Percentiles rank a stretch among this genome's conserved stretches.
Evolutionary conservation across 2,329 filamentous ascomycete species (phyloP).

Genomic region (Metarhizium anisopliae): DNA sequence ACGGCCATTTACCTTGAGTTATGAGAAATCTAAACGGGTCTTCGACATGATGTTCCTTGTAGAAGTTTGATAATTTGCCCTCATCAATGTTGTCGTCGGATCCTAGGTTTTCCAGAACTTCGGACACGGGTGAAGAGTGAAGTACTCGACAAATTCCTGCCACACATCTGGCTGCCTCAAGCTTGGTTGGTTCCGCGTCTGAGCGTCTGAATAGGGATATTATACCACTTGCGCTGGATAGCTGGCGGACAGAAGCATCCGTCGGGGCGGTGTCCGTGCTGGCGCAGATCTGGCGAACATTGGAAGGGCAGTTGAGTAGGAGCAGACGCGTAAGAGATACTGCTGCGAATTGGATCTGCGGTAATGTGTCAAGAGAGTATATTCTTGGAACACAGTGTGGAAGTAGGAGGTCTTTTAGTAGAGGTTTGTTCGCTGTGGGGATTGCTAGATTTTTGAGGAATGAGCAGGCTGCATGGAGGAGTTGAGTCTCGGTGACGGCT

Average conservation of each 20-base stretch:
- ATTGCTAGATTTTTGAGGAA: conserved; percentile 60
- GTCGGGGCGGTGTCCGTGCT: conserved; percentile 25
- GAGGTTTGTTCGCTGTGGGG: conserved; percentile 42
- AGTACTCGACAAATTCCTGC: conserved; percentile 45
- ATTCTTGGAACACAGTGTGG: conserved; percentile 39
- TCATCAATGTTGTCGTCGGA: neutral
- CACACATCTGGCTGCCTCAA: conserved; percentile 48
- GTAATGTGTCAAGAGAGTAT: conserved; percentile 40
- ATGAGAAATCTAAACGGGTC: conserved; percentile 42
- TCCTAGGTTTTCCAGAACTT: conserved; percentile 19
- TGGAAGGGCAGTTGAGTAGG: conserved; percentile 41
- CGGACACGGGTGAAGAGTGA: conserved; percentile 30
- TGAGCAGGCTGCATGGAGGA: conserved; percentile 47
- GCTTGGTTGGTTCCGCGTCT: conserved; percentile 43
- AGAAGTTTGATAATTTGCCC: conserved; percentile 29
- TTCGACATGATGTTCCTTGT: conserved; percentile 33
- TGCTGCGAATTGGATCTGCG: conserved; percentile 51
- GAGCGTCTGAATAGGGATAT: conserved; percentile 27
- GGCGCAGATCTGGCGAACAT: conserved; percentile 40
- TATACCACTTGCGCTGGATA: conserved; percentile 27
- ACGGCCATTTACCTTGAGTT: conserved; percentile 48
- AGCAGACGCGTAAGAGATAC: conserved; percentile 50
- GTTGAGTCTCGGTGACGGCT: conserved; percentile 34
- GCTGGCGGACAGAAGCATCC: conserved; percentile 9
- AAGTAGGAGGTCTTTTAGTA: conserved; percentile 39